Evolutionary conservation across 2,329 filamentous ascomycete species (phyloP).

Genomic region (Colletotrichum tabaci): DNA sequence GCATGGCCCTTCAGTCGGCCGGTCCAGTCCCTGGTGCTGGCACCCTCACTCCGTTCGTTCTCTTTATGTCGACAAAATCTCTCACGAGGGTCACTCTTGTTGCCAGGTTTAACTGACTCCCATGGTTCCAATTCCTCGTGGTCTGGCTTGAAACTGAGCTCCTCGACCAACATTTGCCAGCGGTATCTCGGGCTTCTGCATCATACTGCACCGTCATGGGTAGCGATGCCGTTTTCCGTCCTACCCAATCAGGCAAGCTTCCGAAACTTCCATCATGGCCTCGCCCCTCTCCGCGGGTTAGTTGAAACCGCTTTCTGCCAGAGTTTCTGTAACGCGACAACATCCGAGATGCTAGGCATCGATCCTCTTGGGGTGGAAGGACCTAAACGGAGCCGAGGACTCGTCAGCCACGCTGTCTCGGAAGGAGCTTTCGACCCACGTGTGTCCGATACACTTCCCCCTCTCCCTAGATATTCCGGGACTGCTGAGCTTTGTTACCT

Average conservation of each 20-base stretch:
- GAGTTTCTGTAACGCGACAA: slow-evolving; percentile 26
- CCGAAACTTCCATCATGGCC: background rate
- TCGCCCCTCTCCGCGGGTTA: background rate
- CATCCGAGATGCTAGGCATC: slow-evolving; percentile 25
- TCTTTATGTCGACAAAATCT: too few species aligned
- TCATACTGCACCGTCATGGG: slow-evolving; percentile 9
- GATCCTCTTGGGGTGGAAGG: background rate
- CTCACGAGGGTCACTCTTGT: too few species aligned
- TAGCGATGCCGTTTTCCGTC: background rate
- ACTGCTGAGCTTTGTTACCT: slow-evolving; percentile 8
- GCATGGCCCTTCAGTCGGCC: background rate
- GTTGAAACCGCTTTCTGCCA: slow-evolving; percentile 34
- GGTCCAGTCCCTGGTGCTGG: background rate
- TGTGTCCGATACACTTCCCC: slow-evolving; percentile 7
- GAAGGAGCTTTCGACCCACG: slow-evolving; percentile 25
- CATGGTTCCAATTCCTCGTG: background rate
- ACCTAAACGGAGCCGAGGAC: slow-evolving; percentile 7
- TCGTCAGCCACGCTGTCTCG: slow-evolving; percentile 17
- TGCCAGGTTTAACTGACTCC: background rate
- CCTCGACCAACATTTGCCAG: background rate
- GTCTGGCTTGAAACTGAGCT: slow-evolving; percentile 1
- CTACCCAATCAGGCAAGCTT: slow-evolving; percentile 8
- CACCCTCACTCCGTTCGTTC: slow-evolving; percentile 1
- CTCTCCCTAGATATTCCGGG: background rate
- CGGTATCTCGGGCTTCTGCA: background rate